These are phyloP conservation scores for Claviceps sp. DNA, from an alignment of 2,329 filamentous ascomycete species.

Conservation along the genomic window DNA sequence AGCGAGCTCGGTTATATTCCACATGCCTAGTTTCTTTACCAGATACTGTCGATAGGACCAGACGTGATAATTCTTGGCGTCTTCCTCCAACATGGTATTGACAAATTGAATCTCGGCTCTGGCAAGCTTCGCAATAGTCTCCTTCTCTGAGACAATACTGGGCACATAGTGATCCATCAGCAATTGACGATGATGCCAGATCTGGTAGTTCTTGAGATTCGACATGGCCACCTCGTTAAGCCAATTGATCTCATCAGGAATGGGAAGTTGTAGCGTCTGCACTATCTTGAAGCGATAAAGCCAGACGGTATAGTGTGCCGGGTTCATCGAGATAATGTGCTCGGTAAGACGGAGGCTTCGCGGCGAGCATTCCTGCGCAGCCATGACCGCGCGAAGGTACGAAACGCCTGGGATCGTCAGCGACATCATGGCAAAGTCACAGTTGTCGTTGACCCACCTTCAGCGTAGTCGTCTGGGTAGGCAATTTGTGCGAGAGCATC, in stretches of 20 bases:
- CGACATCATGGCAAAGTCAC: slow-evolving; percentile 1
- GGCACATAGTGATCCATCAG: slow-evolving; percentile 45
- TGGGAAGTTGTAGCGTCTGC: slow-evolving; percentile 48
- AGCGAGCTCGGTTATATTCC: slow-evolving; percentile 54
- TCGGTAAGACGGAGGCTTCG: slow-evolving; percentile 72
- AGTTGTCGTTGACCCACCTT: slow-evolving; percentile 35
- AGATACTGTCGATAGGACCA: slow-evolving; percentile 85
- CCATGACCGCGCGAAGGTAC: slow-evolving; percentile 91
- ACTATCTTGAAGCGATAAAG: slow-evolving; percentile 80
- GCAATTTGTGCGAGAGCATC: slow-evolving; percentile 83
- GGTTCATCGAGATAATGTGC: slow-evolving; percentile 83
- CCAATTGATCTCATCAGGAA: slow-evolving; percentile 68
- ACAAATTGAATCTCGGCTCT: slow-evolving; percentile 64
- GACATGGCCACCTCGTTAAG: slow-evolving; percentile 69
- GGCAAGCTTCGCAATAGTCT: slow-evolving; percentile 44
- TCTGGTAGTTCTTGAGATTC: slow-evolving; percentile 97
- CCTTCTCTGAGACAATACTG: slow-evolving; percentile 45
- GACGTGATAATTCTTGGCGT: slow-evolving; percentile 97
- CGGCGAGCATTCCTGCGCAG: slow-evolving; percentile 66
- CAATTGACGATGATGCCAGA: slow-evolving; percentile 70
- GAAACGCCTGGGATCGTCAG: slow-evolving; percentile 51
- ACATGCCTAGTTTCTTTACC: slow-evolving; percentile 54
- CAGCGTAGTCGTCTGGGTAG: slow-evolving; percentile 78
- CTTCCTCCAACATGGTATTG: slow-evolving; percentile 63
- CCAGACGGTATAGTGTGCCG: slow-evolving; percentile 98